Base-by-base conservation (phyloP, 208 protist species). In the Vickermania ingenoplastis region DNA sequence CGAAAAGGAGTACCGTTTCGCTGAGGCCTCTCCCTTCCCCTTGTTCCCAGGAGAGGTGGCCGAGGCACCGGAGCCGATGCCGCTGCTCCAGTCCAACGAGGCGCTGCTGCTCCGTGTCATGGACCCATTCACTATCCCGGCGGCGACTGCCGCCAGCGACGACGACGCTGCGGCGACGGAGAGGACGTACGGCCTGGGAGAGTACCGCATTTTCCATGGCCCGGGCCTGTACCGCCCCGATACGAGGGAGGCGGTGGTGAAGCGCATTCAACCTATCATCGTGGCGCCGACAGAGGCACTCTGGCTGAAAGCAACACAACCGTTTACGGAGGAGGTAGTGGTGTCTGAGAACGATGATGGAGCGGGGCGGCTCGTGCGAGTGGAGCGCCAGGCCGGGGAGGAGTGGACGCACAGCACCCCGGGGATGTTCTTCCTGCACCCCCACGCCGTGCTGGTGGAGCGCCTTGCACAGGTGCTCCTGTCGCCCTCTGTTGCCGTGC, bases 31-130 rank as follows among this genome's bases (percentile, higher is more conserved):
- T 0, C 93, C 91, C 26, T 97, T 98, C 69, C 86, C 94, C 41
- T 78, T 97, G 7, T 91, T 93, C 54, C 94, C 94, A 13, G 91
- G 86, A 24, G 85, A 92, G 65, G 66, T 63, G 2, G 63, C 58
- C 2, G 61, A 71, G 14, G 56, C 26, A 29, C 52, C 71, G 2
- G 49, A 59, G 31, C 79, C 78, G 48, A 59, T 95, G 54, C 59
- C 69, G 30, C 69, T 96, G 41, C 69, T 96, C 13, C 49, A 63
- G 26, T 51, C 72, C 21, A 75, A 84, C 23, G 81, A 79, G 29
- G 92, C 90, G n/a, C 60, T 61, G 27, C 57, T 79, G 28, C 59
- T 93, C 7, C 59, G 54, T 4, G 85, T 41, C 3, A n/a, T 65
- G 53, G 52, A 53, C 31, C 48, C 64, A 36, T 53, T 61, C 45